phyloP scores from a whole-genome alignment of 129 eudicot species.

The Flaveria trinervia region DNA sequence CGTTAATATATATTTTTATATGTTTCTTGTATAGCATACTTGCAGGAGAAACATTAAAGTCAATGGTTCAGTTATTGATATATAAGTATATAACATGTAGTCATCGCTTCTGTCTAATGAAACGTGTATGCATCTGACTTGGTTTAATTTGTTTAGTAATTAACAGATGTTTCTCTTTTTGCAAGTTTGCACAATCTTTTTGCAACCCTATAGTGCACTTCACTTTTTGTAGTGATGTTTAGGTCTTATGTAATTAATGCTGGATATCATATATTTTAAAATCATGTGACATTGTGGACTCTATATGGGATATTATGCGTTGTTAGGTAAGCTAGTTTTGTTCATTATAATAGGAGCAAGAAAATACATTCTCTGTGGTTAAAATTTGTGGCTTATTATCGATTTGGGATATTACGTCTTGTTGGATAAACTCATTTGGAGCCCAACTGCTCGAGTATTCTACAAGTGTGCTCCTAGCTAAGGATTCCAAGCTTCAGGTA shows the following conservation, averaged over 20 bases:
- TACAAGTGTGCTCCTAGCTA: slow-evolving; percentile 81
- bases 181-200: slow-evolving; percentile 90
- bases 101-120: background rate
- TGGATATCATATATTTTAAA: too few species aligned
- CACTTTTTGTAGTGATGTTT: slow-evolving; percentile 86
- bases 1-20: too few species aligned
- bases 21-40: too few species aligned
- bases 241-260: too few species aligned
- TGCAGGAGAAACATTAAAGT: slow-evolving; percentile 31
- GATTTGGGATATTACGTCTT: slow-evolving; percentile 29
- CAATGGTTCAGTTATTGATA: slow-evolving; percentile 56
- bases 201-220: slow-evolving; percentile 74
- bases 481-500: slow-evolving; percentile 90
- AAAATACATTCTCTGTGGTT: slow-evolving; percentile 1
- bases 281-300: too few species aligned
- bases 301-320: slow-evolving; percentile 96
- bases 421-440: slow-evolving; percentile 13
- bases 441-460: slow-evolving; percentile 83
- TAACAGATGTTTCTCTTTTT: slow-evolving; percentile 90
- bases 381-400: background rate
- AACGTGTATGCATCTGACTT: background rate
- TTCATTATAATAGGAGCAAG: background rate
- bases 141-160: slow-evolving; percentile 54
- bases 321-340: slow-evolving; percentile 75
- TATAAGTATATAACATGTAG: background rate